Base-by-base conservation (phyloP, 768 basidiomycete genomes). In the Lanmaoa pseudosensibilis region DNA sequence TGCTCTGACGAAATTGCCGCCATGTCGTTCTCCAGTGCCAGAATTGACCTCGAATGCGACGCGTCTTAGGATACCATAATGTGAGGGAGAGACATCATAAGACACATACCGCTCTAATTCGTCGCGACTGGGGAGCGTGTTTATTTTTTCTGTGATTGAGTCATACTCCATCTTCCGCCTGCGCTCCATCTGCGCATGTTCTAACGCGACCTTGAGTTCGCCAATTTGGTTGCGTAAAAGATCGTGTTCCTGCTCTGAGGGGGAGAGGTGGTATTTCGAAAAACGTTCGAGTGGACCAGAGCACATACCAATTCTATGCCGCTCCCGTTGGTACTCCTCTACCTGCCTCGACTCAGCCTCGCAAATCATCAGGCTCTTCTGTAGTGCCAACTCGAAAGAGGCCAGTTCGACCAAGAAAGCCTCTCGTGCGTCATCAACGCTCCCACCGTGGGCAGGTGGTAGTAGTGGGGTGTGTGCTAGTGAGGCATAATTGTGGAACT, bases 151-250 rank as follows among this genome's bases (percentile, higher is more conserved):
- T 3, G 92, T 83, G 38, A 94, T 81, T 45, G 81, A 75, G 75
- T 94, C 92, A 67, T 94, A 94, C 65, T 94, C 92, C 62, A 93
- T 91, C 75, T 92, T 94, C 52, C 86, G 81, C 56, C 77, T 78
- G 46, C 92, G 83, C 54, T 85, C 75, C 65, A 87, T 75, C 65
- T 94, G 92, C 6, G 88, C 91, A 60, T 91, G 84, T 61, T 92
- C 90, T 55, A 94, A 71, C 4, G 83, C 80, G 19, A 78, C 77
- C 72, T 92, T 93, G 62, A 94, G 79, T 60, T 89, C 85, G 61
- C 86, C 83, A 49, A 94, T 92, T 63, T 93, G 90, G 10, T 73
- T 78, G 59, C 79, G 78, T 50, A 92, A 72, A 11, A 77, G 80
- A 23, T 77, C 84, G 60, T 88, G 90, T 63, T 94, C 90, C 52